phyloP scores from a whole-genome alignment of 306 rosid species.

The Quercus variabilis region DNA sequence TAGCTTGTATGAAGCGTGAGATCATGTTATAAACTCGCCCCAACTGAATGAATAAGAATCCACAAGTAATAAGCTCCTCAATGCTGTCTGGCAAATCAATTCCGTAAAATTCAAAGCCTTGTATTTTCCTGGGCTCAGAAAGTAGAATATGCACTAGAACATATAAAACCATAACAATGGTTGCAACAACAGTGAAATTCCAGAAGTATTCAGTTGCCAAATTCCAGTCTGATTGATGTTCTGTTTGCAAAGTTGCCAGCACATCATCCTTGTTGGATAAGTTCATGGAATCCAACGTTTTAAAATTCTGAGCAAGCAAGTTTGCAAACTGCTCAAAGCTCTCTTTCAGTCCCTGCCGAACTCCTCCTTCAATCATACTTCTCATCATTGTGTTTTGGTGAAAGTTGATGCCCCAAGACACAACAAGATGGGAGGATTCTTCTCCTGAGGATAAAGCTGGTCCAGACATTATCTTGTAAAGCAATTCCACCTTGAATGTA shows the following conservation, averaged over 20 bases:
- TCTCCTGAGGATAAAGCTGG: conserved; percentile 53
- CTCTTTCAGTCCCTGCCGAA: conserved; percentile 70
- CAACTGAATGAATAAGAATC: conserved; percentile 56
- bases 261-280: conserved; percentile 49
- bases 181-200: conserved; percentile 56
- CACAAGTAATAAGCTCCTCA: conserved; percentile 72
- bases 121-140: conserved; percentile 43
- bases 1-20: conserved; percentile 68
- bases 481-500: conserved; percentile 63
- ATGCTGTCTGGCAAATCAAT: conserved; percentile 83
- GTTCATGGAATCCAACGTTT: conserved; percentile 32
- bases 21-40: conserved; percentile 63
- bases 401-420: conserved; percentile 76
- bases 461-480: conserved; percentile 77
- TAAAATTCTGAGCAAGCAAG: conserved; percentile 47
- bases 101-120: conserved; percentile 74
- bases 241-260: conserved; percentile 47
- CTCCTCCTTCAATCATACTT: conserved; percentile 75
- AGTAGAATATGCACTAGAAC: conserved; percentile 54
- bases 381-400: conserved; percentile 75
- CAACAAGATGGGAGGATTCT: conserved; percentile 50
- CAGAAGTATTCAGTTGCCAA: conserved; percentile 59
- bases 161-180: conserved; percentile 51
- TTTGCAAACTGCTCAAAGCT: conserved; percentile 51
- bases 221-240: conserved; percentile 55